A percentile compares a stretch with the other conserved stretches of the same genome.
Evolutionary conservation across 805 yeast species (phyloP).

Genomic region (Wickerhamiella domercqiae): DNA sequence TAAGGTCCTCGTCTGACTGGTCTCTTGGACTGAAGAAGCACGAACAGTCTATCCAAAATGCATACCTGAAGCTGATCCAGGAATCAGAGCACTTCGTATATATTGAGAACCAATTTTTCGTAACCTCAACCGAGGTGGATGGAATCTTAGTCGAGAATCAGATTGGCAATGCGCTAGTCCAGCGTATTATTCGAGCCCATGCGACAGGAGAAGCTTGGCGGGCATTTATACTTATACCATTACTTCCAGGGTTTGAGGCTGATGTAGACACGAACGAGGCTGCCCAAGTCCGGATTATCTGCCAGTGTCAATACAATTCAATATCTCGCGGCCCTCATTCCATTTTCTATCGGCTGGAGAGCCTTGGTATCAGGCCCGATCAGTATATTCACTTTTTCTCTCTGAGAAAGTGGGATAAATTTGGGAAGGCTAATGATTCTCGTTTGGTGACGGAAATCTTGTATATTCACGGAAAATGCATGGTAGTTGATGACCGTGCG

Average conservation of each 20-base stretch:
- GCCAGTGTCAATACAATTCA: slow-evolving; percentile 91
- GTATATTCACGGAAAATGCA: slow-evolving; percentile 81
- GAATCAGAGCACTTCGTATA: slow-evolving; percentile 85
- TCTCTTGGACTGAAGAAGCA: slow-evolving; percentile 73
- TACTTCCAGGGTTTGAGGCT: slow-evolving; percentile 95
- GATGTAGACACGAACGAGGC: slow-evolving; percentile 90
- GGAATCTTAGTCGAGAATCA: slow-evolving; percentile 73
- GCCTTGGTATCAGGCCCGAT: slow-evolving; percentile 70
- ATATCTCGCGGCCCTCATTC: slow-evolving; percentile 82
- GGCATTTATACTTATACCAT: slow-evolving; percentile 80
- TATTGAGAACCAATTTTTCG: slow-evolving; percentile 89
- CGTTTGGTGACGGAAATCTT: slow-evolving; percentile 76
- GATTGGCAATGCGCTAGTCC: slow-evolving; percentile 96
- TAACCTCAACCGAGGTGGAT: slow-evolving; percentile 66
- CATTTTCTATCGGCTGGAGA: slow-evolving; percentile 65
- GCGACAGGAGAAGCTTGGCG: slow-evolving; percentile 66
- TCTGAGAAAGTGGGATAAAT: slow-evolving; percentile 85
- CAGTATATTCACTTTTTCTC: slow-evolving; percentile 87
- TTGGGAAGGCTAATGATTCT: slow-evolving; percentile 35
- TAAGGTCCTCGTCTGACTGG: slow-evolving; percentile 88
- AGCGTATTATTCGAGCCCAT: slow-evolving; percentile 80
- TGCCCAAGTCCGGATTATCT: slow-evolving; percentile 83
- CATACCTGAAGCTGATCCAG: slow-evolving; percentile 80
- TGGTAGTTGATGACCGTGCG: slow-evolving; percentile 83
- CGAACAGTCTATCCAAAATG: slow-evolving; percentile 84